Conservation (phyloP, 1,139 yeast genomes). For the Pichia sp. region DNA sequence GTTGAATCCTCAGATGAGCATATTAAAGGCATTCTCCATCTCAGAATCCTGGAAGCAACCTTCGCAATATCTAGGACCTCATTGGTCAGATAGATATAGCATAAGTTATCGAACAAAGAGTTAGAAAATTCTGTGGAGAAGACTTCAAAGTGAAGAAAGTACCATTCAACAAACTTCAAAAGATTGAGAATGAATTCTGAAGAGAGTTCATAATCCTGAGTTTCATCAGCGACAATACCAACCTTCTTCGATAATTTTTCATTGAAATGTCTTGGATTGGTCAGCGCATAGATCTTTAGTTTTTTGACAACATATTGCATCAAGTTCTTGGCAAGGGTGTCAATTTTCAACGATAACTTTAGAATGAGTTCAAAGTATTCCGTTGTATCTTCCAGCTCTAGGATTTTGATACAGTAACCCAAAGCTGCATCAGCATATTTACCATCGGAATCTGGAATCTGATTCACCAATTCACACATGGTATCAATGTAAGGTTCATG, state of each 20-base stretch:
- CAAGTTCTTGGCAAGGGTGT: slow-evolving; percentile 7
- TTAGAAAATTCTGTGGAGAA: slow-evolving; percentile 3
- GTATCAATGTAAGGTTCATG: slow-evolving; percentile 21
- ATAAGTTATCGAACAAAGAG: slow-evolving; percentile 22
- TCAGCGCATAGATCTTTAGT: slow-evolving; percentile 4
- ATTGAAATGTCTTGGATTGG: slow-evolving; percentile 15
- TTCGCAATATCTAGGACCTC: slow-evolving; percentile 32
- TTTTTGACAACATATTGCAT: slow-evolving; percentile 8
- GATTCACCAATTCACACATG: slow-evolving; percentile 33
- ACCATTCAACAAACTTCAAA: slow-evolving; percentile 19
- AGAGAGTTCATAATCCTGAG: slow-evolving; percentile 7
- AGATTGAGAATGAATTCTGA: slow-evolving; percentile 7
- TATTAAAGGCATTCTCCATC: slow-evolving; percentile 42
- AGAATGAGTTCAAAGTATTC: slow-evolving; percentile 10
- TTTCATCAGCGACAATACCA: neutral
- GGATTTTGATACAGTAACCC: slow-evolving; percentile 17
- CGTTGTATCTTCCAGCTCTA: slow-evolving; percentile 4
- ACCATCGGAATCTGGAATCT: slow-evolving; percentile 24
- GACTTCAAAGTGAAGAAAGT: slow-evolving; percentile 15
- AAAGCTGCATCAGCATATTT: slow-evolving; percentile 25
- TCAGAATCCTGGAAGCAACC: slow-evolving; percentile 32
- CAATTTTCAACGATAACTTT: slow-evolving; percentile 12
- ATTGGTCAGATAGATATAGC: slow-evolving; percentile 30
- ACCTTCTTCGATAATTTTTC: slow-evolving; percentile 4
- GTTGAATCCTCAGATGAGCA: slow-evolving; percentile 23